These are phyloP conservation scores for Eutrema japonicum DNA, from an alignment of 345 rosid genomes.

Conservation along the genomic window DNA sequence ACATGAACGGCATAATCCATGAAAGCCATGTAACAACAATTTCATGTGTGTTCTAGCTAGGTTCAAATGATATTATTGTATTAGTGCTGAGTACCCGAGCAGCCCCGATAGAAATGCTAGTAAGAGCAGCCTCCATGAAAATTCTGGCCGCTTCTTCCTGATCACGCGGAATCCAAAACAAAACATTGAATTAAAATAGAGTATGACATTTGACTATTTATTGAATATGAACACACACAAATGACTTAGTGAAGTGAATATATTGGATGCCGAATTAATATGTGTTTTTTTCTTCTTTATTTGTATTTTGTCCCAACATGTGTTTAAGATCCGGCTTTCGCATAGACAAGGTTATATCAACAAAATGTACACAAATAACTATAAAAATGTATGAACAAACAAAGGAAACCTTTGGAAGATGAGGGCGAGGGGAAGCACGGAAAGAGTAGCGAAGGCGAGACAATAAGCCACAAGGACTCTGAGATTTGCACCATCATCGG, in stretches of 20 bases:
- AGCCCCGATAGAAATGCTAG: constrained; percentile 55
- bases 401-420: constrained; percentile 45
- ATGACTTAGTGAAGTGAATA: background rate
- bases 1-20: constrained; percentile 17
- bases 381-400: background rate
- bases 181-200: background rate
- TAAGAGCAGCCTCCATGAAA: constrained; percentile 52
- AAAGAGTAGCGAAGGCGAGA: constrained; percentile 44
- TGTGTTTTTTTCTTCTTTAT: background rate
- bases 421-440: constrained; percentile 47
- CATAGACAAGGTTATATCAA: background rate
- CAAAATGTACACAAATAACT: background rate
- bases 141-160: constrained; percentile 52
- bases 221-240: constrained; percentile 15
- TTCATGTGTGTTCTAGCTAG: background rate
- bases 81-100: constrained; percentile 49
- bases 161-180: constrained; percentile 15
- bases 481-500: constrained; percentile 41
- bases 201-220: background rate
- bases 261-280: background rate
- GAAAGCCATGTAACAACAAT: background rate
- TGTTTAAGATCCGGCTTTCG: background rate
- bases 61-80: background rate
- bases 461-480: constrained; percentile 49
- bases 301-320: background rate